Base-by-base conservation (phyloP, 2,329 filamentous ascomycete genomes). In the Aspergillus novoparasiticus region DNA sequence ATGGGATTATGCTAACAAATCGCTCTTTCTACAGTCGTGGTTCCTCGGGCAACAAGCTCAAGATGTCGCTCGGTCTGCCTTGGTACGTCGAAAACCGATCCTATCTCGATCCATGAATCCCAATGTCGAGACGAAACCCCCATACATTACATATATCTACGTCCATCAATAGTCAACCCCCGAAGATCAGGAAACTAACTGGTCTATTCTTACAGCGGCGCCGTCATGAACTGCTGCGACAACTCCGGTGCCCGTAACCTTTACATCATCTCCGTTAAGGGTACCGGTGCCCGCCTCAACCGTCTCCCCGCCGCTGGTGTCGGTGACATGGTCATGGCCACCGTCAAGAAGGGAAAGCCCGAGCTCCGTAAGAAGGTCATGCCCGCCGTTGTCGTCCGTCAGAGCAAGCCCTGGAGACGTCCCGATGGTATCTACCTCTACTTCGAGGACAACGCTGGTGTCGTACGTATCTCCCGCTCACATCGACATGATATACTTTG, bases 301-400 rank as follows among this genome's bases (percentile, higher is more conserved):
- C 90, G 94, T 83, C 89, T 99, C 79, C 94, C 94, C 75, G 94
- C 95, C 78, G 95, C 92, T 75, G 95, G 95, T 89, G 94, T 97
- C 77, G 95, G 95, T 79, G 95, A 98, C 88, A 98, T 98, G 95
- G 95, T 98, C 81, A 98, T 99, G 94, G 94, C 94, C 73, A 98
- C 95, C 74, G 95, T 98, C 86, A 98, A 99, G 93, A 98, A 99
- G 92, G 95, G 96, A 86, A 99, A 99, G 93, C 96, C 96, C 71
- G 96, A 99, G 86, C 87, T 99, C 80, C 89, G 96, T 85, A 99
- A 99, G 92, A 99, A 99, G 92, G 95, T 99, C 84, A 97, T 99
- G 93, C 95, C 95, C 76, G 95, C 95, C 79, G 94, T 99, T 81
- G 95, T 99, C 80, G 94, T 98, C 82, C 88, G 95, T 83, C 95